These are phyloP conservation scores for Tillandsia leiboldiana DNA, from an alignment of 176 grass and related monocot species.

Conservation along the genomic window DNA sequence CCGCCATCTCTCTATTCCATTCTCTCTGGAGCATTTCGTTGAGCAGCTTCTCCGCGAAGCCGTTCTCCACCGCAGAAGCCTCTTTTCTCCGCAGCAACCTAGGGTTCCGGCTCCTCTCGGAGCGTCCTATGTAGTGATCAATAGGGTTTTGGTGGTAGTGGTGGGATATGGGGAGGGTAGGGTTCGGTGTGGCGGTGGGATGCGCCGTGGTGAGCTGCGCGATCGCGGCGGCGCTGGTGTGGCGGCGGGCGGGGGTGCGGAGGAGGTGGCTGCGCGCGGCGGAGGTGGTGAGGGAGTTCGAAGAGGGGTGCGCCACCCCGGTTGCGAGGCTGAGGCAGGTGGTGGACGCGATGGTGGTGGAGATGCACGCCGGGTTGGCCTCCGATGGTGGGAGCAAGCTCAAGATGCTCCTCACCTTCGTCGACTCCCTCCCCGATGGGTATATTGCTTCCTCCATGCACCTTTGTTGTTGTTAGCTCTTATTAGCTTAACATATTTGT, in stretches of 20 bases:
- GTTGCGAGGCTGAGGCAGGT: conserved; percentile 41
- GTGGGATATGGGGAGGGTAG: conserved; percentile 18
- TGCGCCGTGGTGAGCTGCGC: conserved; percentile 39
- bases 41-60: neutral
- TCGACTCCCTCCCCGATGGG: conserved; percentile 48
- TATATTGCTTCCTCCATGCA: neutral
- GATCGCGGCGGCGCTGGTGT: conserved; percentile 30
- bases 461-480: too few species aligned
- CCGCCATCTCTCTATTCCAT: neutral
- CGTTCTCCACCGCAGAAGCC: neutral
- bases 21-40: neutral
- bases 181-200: conserved; percentile 31
- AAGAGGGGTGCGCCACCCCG: conserved; percentile 50
- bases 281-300: conserved; percentile 35
- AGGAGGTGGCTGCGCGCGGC: conserved; percentile 34
- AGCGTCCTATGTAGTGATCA: neutral
- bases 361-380: conserved; percentile 66
- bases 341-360: conserved; percentile 47
- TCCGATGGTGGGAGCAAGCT: conserved; percentile 58
- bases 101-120: neutral
- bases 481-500: neutral
- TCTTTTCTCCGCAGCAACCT: neutral
- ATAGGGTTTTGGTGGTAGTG: conserved; percentile 2
- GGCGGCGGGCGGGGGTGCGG: conserved; percentile 24
- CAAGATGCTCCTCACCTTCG: conserved; percentile 64